phyloP scores from a whole-genome alignment of 352 stramenopile genomes.

The Phytophthora citricola region DNA sequence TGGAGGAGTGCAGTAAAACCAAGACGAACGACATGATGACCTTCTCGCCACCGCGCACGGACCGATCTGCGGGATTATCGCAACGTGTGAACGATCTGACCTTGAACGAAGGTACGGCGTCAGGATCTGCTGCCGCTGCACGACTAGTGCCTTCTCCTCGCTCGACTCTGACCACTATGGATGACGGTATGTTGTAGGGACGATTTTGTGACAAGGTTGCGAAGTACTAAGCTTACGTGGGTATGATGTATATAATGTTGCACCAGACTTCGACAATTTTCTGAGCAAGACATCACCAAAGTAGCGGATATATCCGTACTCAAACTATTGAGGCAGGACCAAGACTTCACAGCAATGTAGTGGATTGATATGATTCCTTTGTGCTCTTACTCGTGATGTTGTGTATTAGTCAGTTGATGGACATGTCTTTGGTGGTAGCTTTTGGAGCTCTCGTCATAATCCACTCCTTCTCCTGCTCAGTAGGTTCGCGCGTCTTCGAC shows the following conservation, averaged over 20 bases:
- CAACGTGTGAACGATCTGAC: slow-evolving; percentile 37
- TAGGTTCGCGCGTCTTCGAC: slow-evolving; percentile 55
- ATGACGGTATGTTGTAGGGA: slow-evolving; percentile 51
- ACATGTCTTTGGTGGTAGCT: slow-evolving; percentile 78
- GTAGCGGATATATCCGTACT: slow-evolving; percentile 1
- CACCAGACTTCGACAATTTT: slow-evolving; percentile 60
- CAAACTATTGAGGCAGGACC: background rate
- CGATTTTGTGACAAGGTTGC: slow-evolving; percentile 17
- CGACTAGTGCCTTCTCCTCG: slow-evolving; percentile 22
- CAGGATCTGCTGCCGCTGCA: slow-evolving; percentile 7
- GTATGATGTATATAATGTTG: slow-evolving; percentile 2
- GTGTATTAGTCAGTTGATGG: slow-evolving; percentile 46
- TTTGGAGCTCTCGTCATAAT: slow-evolving; percentile 67
- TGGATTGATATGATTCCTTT: slow-evolving; percentile 12
- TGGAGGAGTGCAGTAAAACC: slow-evolving; percentile 62
- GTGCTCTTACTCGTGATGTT: background rate
- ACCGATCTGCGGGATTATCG: slow-evolving; percentile 30
- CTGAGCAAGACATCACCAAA: slow-evolving; percentile 39
- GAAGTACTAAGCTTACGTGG: slow-evolving; percentile 17
- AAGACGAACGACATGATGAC: slow-evolving; percentile 52
- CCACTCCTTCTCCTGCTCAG: slow-evolving; percentile 65
- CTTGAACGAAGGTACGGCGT: slow-evolving; percentile 36
- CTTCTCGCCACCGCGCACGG: slow-evolving; percentile 56
- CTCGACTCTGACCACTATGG: slow-evolving; percentile 44
- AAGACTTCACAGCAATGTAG: slow-evolving; percentile 4